Conservation (phyloP, 805 yeast species). For the Metschnikowia similis region DNA sequence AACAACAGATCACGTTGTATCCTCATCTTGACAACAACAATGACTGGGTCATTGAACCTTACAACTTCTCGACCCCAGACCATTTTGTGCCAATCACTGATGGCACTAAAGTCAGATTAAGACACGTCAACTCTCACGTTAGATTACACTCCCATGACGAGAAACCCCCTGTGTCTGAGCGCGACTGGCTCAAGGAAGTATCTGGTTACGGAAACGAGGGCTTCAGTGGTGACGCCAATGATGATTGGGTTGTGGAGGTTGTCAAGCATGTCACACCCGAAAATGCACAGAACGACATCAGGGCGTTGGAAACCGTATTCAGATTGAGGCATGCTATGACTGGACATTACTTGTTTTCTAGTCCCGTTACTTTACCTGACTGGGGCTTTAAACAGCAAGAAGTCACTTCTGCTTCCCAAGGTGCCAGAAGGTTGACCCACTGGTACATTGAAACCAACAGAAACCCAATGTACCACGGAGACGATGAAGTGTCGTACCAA, state of each 20-base stretch:
- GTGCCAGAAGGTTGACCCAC: slow-evolving; percentile 52
- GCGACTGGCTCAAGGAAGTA: slow-evolving; percentile 83
- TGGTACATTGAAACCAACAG: slow-evolving; percentile 75
- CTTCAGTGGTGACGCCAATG: slow-evolving; percentile 79
- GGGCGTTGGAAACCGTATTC: slow-evolving; percentile 67
- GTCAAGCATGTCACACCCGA: slow-evolving; percentile 48
- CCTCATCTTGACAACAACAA: slow-evolving; percentile 76
- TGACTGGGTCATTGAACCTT: slow-evolving; percentile 66
- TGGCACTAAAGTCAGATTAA: slow-evolving; percentile 67
- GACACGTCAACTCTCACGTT: slow-evolving; percentile 53
- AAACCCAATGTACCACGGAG: slow-evolving; percentile 42
- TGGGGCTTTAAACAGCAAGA: slow-evolving; percentile 87
- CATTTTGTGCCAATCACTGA: slow-evolving; percentile 60
- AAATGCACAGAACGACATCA: slow-evolving; percentile 50
- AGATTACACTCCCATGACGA: slow-evolving; percentile 83
- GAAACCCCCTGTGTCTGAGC: slow-evolving; percentile 69
- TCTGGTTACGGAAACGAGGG: slow-evolving; percentile 74
- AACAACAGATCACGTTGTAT: slow-evolving; percentile 77
- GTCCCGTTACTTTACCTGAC: slow-evolving; percentile 66
- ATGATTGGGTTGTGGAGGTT: slow-evolving; percentile 74
- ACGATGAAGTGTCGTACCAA: slow-evolving; percentile 42
- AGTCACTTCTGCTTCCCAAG: slow-evolving; percentile 74
- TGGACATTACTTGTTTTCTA: slow-evolving; percentile 75
- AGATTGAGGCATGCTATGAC: slow-evolving; percentile 76
- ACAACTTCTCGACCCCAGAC: slow-evolving; percentile 55